phyloP scores from a whole-genome alignment of 2,329 filamentous ascomycete species.

The Sporothrix sp. region DNA sequence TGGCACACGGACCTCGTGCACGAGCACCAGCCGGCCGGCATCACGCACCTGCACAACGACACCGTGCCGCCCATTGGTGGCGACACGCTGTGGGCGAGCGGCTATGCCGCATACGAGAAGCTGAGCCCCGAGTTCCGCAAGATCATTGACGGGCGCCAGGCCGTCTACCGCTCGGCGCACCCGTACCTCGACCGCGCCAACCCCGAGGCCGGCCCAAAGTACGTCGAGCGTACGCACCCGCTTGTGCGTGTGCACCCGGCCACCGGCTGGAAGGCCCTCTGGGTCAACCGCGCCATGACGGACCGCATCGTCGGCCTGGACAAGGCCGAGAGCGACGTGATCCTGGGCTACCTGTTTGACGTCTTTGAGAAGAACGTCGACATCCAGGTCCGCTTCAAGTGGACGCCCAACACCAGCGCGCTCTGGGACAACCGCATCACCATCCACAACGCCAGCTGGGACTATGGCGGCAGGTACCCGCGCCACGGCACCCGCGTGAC shows the following conservation, averaged over 20 bases:
- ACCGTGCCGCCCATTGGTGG: constrained; percentile 55
- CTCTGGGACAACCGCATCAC: constrained; percentile 67
- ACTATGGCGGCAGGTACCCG: constrained; percentile 57
- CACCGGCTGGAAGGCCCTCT: constrained; percentile 63
- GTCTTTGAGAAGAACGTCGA: constrained; percentile 62
- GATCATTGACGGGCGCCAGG: constrained; percentile 57
- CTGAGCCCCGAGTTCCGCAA: constrained; percentile 59
- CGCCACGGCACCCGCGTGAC: constrained; percentile 65
- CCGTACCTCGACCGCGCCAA: constrained; percentile 55
- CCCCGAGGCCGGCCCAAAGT: constrained; percentile 51
- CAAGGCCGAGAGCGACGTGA: constrained; percentile 56
- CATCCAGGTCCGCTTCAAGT: constrained; percentile 62
- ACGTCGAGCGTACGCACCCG: constrained; percentile 58
- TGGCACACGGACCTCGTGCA: constrained; percentile 67
- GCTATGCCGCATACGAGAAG: constrained; percentile 65
- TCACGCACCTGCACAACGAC: constrained; percentile 62
- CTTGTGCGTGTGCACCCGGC: constrained; percentile 62
- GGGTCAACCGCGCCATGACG: constrained; percentile 62
- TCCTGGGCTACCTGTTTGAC: constrained; percentile 56
- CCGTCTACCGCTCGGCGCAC: constrained; percentile 57
- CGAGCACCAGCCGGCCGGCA: constrained; percentile 58
- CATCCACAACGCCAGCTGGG: constrained; percentile 66
- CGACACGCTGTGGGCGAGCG: constrained; percentile 63
- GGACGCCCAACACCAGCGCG: constrained; percentile 57
- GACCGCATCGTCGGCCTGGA: constrained; percentile 59